Percentiles rank a stretch among this genome's conserved stretches.
These are phyloP conservation scores for Neoascochyta sp. DNA, from an alignment of 2,329 filamentous ascomycete genomes.

Conservation along the genomic window DNA sequence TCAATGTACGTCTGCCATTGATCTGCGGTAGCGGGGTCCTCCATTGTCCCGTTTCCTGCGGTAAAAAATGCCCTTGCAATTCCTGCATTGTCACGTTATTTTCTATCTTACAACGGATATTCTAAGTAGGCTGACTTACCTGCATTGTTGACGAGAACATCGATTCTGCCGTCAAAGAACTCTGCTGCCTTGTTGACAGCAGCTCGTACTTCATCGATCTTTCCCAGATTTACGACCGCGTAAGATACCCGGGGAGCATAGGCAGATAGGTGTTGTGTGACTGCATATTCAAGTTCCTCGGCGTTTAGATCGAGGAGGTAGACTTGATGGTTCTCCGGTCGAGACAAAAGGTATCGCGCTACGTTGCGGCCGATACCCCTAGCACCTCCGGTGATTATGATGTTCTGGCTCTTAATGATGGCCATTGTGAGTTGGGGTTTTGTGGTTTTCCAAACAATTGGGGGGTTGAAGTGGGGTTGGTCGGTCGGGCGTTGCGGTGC, in stretches of 20 bases:
- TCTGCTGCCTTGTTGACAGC: slow-evolving; percentile 37
- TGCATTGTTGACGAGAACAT: slow-evolving; percentile 33
- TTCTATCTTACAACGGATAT: neutral
- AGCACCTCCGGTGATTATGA: slow-evolving; percentile 41
- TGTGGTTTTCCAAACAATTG: neutral
- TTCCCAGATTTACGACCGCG: slow-evolving; percentile 39
- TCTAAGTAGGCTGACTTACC: neutral
- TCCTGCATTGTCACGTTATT: slow-evolving; percentile 2
- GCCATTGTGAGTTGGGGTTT: slow-evolving; percentile 9
- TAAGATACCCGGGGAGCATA: slow-evolving; percentile 25
- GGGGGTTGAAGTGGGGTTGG: too few species aligned
- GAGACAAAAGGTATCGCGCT: slow-evolving; percentile 40
- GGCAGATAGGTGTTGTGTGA: slow-evolving; percentile 29
- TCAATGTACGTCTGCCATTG: slow-evolving; percentile 24
- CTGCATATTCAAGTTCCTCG: slow-evolving; percentile 32
- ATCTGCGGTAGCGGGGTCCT: slow-evolving; percentile 17
- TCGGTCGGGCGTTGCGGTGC: neutral
- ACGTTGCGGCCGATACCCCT: slow-evolving; percentile 45
- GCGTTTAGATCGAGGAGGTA: slow-evolving; percentile 45
- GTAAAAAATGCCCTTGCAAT: slow-evolving; percentile 22
- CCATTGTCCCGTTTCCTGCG: slow-evolving; percentile 22
- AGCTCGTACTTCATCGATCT: slow-evolving; percentile 22
- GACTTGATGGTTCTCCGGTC: slow-evolving; percentile 39
- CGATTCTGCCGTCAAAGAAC: slow-evolving; percentile 34
- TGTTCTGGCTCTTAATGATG: slow-evolving; percentile 21